A percentile compares a stretch with the other conserved stretches of the same genome.
These are phyloP conservation scores for Pseudotsuga menziesii DNA, from an alignment of 75 land plant species.

Conservation along the genomic window DNA sequence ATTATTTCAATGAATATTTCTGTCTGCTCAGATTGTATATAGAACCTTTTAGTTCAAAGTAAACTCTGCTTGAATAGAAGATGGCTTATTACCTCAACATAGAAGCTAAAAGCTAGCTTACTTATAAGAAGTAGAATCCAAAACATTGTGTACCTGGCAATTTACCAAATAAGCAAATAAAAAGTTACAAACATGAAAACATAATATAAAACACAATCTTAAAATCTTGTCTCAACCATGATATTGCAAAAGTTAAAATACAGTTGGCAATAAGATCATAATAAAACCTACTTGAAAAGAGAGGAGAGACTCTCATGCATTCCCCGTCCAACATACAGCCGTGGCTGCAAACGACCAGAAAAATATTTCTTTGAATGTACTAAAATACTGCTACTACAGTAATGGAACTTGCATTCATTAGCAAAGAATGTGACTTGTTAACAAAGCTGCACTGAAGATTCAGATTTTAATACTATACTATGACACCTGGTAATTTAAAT, in stretches of 20 bases:
- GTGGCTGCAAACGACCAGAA: constrained; percentile 48
- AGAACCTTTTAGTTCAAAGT: neutral
- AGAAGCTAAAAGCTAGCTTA: constrained; percentile 83
- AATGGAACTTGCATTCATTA: constrained; percentile 51
- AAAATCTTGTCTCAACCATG: neutral
- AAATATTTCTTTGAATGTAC: neutral
- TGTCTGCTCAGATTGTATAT: neutral
- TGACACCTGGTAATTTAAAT: constrained; percentile 63
- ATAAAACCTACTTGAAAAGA: constrained; percentile 52
- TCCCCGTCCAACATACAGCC: constrained; percentile 85
- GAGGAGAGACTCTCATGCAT: constrained; percentile 86
- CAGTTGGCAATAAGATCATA: neutral
- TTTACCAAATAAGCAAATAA: neutral
- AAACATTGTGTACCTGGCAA: constrained; percentile 67
- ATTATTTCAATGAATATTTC: neutral
- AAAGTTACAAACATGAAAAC: neutral
- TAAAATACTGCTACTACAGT: constrained; percentile 61
- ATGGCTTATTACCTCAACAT: constrained; percentile 56
- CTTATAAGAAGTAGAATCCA: constrained; percentile 79
- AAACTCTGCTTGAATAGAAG: neutral
- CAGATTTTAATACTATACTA: constrained; percentile 32
- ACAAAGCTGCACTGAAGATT: neutral
- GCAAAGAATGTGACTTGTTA: neutral
- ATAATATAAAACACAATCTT: neutral
- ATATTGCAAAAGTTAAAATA: neutral